Evolutionary conservation across 2,329 filamentous ascomycete species (phyloP), one percentile per base, ranked within the genome.

Genomic region (Apiospora kogelbergensis): DNA sequence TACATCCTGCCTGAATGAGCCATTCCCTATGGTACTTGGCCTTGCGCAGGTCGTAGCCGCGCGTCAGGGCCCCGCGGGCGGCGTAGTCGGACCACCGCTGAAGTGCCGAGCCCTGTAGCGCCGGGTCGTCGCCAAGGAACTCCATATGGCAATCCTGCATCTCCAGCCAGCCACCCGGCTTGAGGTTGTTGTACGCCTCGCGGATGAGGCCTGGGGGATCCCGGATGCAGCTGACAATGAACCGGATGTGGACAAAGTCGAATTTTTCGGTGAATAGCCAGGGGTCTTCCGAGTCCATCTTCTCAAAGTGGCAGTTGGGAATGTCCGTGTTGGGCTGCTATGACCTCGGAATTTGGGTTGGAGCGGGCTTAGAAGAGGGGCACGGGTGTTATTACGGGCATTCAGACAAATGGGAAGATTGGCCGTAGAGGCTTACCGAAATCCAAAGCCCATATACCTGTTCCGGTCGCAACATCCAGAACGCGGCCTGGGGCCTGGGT

Each of bases 101-200:
- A 37, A 41, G 63, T n/a, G 41, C 33, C 9, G 22, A 66, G 37
- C 26, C 68, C 42, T 20, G 65, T 17, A 30, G 44, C 37, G 20
- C 68, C 24, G 26, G 26, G 26, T 68, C 68, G 20, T 48, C 68
- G 20, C 63, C 48, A 33, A 66, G 63, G 10, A 66, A 57, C 7
- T 68, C 46, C 68, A 66, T 66, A 3, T 57, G 46, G 46, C 63
- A 64, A n/a, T 68, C 68, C 37, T 68, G 68, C 30, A 67, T 67
- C 53, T 69, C 68, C 11, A 67, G 33, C 68, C 65, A 67, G 15
- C 68, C 65, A 2, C 65, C 68, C 6, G 65, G 65, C 24, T 69
- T 53, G 17, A 69, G 57, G 24, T 67, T 69, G 10, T 64, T 15
- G 33, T 65, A 67, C 10, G 65, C 68, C 41, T 67, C 37, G n/a